Evolutionary conservation across 768 basidiomycete species (phyloP).

Genomic region (Mycena haematopus): DNA sequence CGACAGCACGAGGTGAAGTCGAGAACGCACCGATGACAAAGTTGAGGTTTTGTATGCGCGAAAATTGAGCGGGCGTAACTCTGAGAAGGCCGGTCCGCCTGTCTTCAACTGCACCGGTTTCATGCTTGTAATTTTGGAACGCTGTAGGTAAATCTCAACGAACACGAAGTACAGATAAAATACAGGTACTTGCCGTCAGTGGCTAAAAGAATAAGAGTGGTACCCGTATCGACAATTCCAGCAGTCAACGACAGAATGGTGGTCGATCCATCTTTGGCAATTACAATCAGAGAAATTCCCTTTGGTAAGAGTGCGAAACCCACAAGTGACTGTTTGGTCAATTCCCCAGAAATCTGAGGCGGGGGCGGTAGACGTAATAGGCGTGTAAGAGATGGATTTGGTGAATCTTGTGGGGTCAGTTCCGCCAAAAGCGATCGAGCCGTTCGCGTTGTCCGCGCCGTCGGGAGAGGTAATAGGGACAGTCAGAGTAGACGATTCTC

Average conservation of each 20-base stretch:
- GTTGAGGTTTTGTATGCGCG: constrained; percentile 57
- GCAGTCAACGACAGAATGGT: constrained; percentile 53
- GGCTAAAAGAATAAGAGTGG: constrained; percentile 23
- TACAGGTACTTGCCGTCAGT: constrained; percentile 1
- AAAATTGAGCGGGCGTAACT: constrained; percentile 58
- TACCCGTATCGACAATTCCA: constrained; percentile 62
- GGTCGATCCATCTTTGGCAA: constrained; percentile 43
- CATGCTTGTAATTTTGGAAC: constrained; percentile 48
- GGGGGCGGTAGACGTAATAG: constrained; percentile 43
- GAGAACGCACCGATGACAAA: constrained; percentile 55
- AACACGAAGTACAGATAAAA: not conserved
- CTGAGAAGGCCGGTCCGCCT: constrained; percentile 54
- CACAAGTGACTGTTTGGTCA: constrained; percentile 56
- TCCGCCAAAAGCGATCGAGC: constrained; percentile 46
- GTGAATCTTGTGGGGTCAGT: constrained; percentile 51
- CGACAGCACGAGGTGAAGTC: not conserved
- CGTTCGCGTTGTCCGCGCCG: constrained; percentile 53
- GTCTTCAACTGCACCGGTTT: constrained; percentile 53
- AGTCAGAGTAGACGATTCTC: no score
- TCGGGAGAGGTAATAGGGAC: constrained; percentile 36
- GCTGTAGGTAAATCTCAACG: constrained; percentile 19
- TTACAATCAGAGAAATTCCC: no score
- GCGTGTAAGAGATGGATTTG: constrained; percentile 50
- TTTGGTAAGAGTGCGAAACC: not conserved
- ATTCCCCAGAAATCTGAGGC: constrained; percentile 65